A percentile compares a stretch with the other conserved stretches of the same genome.
phyloP scores from a whole-genome alignment of 352 stramenopile species.

The Globisporangium orthogonon region DNA sequence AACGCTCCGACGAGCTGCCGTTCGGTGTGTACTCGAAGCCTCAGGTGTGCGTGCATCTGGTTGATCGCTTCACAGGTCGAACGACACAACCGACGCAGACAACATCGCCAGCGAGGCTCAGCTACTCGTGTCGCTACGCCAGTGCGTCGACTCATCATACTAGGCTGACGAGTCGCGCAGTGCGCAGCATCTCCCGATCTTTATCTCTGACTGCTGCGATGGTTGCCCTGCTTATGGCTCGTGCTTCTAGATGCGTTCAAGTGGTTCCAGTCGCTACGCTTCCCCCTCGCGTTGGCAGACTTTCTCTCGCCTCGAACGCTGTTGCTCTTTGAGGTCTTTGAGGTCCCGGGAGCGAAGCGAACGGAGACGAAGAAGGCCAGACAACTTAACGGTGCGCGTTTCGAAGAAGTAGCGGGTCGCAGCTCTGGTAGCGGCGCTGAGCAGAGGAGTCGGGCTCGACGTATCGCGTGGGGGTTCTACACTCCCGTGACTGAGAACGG shows the following conservation, averaged over 20 bases:
- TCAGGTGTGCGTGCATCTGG: conserved; percentile 35
- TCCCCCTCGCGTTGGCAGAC: conserved; percentile 23
- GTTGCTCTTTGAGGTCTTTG: conserved; percentile 53
- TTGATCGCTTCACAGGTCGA: conserved; percentile 46
- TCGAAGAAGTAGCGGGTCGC: conserved; percentile 16
- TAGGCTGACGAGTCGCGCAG: not conserved
- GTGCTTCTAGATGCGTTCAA: conserved; percentile 33
- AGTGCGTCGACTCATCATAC: conserved; percentile 6
- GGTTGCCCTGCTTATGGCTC: not conserved
- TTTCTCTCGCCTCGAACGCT: conserved; percentile 34
- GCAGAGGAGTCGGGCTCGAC: conserved; percentile 1
- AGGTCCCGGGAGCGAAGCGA: conserved; percentile 16
- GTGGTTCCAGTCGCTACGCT: conserved; percentile 37
- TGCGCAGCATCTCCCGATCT: not conserved
- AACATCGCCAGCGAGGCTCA: conserved; percentile 15
- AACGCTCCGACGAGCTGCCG: conserved; percentile 44
- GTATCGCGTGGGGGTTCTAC: conserved; percentile 61
- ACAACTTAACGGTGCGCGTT: conserved; percentile 10
- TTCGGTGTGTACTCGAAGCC: conserved; percentile 37
- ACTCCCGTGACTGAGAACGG: conserved; percentile 41
- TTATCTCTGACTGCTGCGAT: not conserved
- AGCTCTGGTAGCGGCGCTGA: not conserved
- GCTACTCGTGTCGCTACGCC: not conserved
- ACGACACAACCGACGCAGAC: conserved; percentile 22
- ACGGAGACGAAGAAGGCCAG: conserved; percentile 2